phyloP scores from a whole-genome alignment of 768 basidiomycete species.

The Chalciporus piperatus region DNA sequence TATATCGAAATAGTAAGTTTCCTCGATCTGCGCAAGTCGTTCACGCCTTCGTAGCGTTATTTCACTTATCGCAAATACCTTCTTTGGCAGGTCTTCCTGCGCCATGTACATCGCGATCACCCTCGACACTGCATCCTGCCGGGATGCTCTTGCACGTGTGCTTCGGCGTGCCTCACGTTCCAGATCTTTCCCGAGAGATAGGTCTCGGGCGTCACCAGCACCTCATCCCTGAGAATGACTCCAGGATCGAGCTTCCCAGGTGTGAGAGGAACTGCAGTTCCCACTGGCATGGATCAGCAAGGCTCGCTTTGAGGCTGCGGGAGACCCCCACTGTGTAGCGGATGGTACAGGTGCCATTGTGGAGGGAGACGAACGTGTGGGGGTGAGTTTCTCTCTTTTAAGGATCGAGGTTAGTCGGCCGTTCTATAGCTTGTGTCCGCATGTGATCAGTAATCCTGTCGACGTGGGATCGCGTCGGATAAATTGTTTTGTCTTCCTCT shows the following conservation, averaged over 20 bases:
- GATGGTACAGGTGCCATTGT: conserved; percentile 14
- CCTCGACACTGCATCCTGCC: conserved; percentile 10
- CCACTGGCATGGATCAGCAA: conserved; percentile 18
- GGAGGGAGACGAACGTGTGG: neutral
- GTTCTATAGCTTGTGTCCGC: too few species aligned
- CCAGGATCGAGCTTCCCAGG: conserved; percentile 3
- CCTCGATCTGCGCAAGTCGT: too few species aligned
- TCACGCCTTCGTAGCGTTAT: neutral
- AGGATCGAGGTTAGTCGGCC: too few species aligned
- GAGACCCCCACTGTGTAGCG: conserved; percentile 15
- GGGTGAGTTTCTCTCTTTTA: too few species aligned
- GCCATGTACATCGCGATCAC: conserved; percentile 8
- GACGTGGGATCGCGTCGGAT: too few species aligned
- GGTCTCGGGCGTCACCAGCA: too few species aligned
- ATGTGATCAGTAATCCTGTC: too few species aligned
- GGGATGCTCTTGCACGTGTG: conserved; percentile 7
- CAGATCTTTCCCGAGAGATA: too few species aligned
- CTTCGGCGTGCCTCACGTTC: neutral
- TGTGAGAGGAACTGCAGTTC: conserved; percentile 11
- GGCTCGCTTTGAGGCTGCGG: conserved; percentile 13
- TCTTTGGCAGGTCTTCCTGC: neutral
- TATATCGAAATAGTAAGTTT: neutral
- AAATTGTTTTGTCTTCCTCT: too few species aligned
- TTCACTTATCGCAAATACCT: conserved; percentile 9
- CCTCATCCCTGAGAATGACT: too few species aligned